Evolutionary conservation across 2,329 filamentous ascomycete genomes (phyloP), one percentile per base, ranked within the genome.

Genomic region (Periconia sp.): DNA sequence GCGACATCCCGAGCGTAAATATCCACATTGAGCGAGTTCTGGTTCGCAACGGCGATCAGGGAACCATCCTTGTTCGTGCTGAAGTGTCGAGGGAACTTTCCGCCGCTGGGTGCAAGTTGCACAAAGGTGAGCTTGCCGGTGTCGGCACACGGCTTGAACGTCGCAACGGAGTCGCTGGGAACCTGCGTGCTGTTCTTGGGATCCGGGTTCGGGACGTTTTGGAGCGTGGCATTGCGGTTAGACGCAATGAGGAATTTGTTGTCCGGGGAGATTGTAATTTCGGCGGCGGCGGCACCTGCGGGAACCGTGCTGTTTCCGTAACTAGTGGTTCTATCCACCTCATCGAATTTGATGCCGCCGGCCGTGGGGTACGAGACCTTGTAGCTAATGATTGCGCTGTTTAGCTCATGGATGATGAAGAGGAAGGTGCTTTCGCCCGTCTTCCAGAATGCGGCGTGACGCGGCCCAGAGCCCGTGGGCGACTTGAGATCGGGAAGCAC

Each of bases 81-180:
- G 65, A 89, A 87, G 28, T 87, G 85, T 16, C 88, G 78, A 0
- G 88, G 88, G 41, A 77, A 79, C 6, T 71, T 66, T 2, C 88
- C 88, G 35, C 85, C 85, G 0, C 83, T 79, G 0, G 86, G 76
- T n/a, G 78, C 78, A 19, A 83, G 74, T 55, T 86, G 79, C 3
- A 81, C 63, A 42, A 82, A 77, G 0, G 60, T 68, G 18, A 89
- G 73, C 1, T 68, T 72, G 5, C 85, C 86, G n/a, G n/a, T n/a
- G n/a, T 77, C 78, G 3, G 39, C 17, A 67, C 15, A 22, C 9
- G 54, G 54, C 39, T 53, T 52, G 39, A 59, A 64, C 45, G 76
- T 83, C 47, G 85, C 77, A 40, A 92, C 70, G 1, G 86, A 80
- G 65, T 89, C 86, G 0, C 70, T 74, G 2, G 52, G 43, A 15